Evolutionary conservation across 2,329 filamentous ascomycete species (phyloP), one percentile per base, ranked within the genome.

Genomic region (Thielaviopsis punctulata): DNA sequence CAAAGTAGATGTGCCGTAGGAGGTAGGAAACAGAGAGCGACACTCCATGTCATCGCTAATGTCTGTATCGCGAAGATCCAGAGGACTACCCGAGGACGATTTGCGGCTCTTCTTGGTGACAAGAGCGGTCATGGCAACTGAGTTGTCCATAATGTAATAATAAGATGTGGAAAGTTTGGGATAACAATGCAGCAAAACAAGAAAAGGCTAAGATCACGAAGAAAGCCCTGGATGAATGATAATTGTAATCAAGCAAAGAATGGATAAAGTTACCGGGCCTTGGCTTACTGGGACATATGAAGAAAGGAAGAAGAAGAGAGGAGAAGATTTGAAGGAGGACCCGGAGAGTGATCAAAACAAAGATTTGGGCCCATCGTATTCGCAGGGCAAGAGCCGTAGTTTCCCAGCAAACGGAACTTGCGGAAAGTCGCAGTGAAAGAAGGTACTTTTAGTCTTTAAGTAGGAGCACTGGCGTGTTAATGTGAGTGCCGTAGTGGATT

Each of bases 21-120:
- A 52, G 18, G 48, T 52, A 18, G 53, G 49, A 21, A 55, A 55
- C 18, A 55, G 27, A 19, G 53, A 55, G 44, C 49, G 39, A 25
- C 41, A 46, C 49, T 55, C 53, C 18, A 52, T 55, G 27, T 55
- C 49, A 41, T 55, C 53, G 23, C 49, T 52, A 41, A 55, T 55
- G 36, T 55, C 49, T 12, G 53, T 55, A 23, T 55, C 53, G n/a
- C 53, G 45, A 18, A 55, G 45, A 36, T 55, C 53, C n/a, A 55
- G 36, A 39, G 49, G 49, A 24, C 49, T 46, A 25, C 49, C 52
- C 45, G 52, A 52, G 7, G 53, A 52, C 18, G 53, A 49, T n/a
- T 46, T 41, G 23, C 49, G 52, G 30, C 44, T 51, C 18, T 25
- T 23, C 48, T 54, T 51, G 43, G 41, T 48, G 27, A 48, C 52